These are phyloP conservation scores for Polytrichum commune DNA, from an alignment of 225 moss, liverwort and hornwort genomes.

Conservation along the genomic window DNA sequence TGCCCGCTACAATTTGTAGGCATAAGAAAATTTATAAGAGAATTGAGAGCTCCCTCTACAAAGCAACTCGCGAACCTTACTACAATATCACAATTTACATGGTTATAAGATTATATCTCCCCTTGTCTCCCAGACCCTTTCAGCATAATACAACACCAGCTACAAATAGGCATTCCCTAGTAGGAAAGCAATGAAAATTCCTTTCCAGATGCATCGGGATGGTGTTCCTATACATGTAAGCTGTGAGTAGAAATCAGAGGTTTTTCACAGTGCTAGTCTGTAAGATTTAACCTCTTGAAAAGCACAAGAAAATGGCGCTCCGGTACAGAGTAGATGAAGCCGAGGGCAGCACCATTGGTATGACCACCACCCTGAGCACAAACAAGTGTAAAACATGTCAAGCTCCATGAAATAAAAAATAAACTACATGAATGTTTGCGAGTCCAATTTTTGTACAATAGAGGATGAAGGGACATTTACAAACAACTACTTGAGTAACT, in stretches of 20 bases:
- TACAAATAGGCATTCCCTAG: conserved; percentile 5
- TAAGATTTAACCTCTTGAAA: conserved; percentile 86
- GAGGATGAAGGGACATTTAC: background rate
- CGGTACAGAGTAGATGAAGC: conserved; percentile 93
- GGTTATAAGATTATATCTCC: background rate
- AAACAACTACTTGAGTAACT: no score
- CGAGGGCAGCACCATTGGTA: conserved; percentile 96
- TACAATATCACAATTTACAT: no score
- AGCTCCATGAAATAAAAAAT: background rate
- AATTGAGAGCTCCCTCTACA: no score
- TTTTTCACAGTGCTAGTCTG: conserved; percentile 29
- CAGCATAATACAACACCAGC: conserved; percentile 25
- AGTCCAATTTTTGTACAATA: background rate
- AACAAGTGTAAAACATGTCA: conserved; percentile 8
- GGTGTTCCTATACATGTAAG: conserved; percentile 14
- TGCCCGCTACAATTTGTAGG: no score
- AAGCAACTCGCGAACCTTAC: no score
- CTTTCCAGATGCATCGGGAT: conserved; percentile 17
- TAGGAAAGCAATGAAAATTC: conserved; percentile 20
- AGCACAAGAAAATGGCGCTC: conserved; percentile 98
- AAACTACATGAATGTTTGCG: background rate
- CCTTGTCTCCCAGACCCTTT: conserved; percentile 19
- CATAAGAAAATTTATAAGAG: no score
- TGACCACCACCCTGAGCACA: conserved; percentile 82
- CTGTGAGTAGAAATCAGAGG: conserved; percentile 15